phyloP scores from a whole-genome alignment of 2,329 filamentous ascomycete species.

The Monilinia fructigena region DNA sequence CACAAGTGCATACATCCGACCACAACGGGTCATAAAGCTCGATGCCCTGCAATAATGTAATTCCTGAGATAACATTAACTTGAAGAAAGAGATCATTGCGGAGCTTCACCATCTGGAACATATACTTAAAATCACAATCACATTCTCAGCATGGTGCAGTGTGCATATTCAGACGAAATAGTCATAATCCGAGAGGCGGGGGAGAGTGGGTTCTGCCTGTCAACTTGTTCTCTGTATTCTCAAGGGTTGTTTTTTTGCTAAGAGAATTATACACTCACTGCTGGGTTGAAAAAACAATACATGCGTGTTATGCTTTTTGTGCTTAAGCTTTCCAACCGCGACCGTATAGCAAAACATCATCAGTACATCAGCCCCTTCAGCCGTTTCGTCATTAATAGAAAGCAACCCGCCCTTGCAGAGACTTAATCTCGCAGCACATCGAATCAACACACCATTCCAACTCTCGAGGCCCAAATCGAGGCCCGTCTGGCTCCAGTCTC shows the following conservation, averaged over 20 bases:
- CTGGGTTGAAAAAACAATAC: neutral
- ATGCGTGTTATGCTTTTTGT: constrained; percentile 4
- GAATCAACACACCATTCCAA: constrained; percentile 13
- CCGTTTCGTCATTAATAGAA: constrained; percentile 12
- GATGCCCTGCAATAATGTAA: constrained; percentile 8
- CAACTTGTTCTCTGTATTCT: neutral
- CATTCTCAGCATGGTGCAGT: constrained; percentile 18
- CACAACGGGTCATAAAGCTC: neutral
- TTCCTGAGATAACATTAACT: neutral
- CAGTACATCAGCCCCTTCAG: neutral
- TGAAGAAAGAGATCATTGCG: constrained; percentile 16
- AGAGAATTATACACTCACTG: neutral
- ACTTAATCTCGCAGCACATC: constrained; percentile 1
- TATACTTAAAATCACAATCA: constrained; percentile 8
- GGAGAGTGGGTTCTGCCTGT: neutral
- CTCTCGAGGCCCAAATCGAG: constrained; percentile 22
- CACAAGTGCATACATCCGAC: constrained; percentile 19
- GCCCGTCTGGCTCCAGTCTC: constrained; percentile 17
- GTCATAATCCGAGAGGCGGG: neutral
- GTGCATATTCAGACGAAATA: constrained; percentile 5
- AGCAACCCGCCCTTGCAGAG: constrained; percentile 2
- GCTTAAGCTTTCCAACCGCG: neutral
- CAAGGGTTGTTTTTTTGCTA: neutral
- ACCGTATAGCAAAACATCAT: neutral
- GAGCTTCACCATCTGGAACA: constrained; percentile 17